Base-by-base conservation (phyloP, 805 yeast species). In the Lachancea meyersii region DNA sequence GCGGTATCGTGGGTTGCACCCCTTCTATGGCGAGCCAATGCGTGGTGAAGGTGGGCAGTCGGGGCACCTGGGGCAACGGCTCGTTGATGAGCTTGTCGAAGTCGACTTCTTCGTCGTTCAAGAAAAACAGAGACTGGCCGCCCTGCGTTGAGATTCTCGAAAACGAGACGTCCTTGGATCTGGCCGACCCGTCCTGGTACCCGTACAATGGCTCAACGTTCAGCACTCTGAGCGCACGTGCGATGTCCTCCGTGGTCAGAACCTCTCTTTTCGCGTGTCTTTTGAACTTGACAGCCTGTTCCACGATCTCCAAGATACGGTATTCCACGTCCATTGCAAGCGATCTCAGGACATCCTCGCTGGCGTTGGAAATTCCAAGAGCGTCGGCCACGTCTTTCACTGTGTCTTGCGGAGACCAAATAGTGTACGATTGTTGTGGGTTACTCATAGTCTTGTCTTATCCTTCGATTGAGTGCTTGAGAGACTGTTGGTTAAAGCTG, bases 321-420 rank as follows among this genome's bases (percentile, higher is more conserved):
- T 94, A 93, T 67, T 93, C 99, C n/a, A 93, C 94, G 61, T 93
- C 99, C 98, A 93, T 93, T 5, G 99, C 97, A 48, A 93, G 69
- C 48, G 93, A 86, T 58, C 87, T 86, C 37, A 96, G 84, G 1
- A 91, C 95, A 47, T 94, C 98, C 41, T 91, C 97, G 24, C 86
- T 85, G 37, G 93, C 69, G 44, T 69, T 78, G 3, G 72, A 64
- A 28, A 93, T 72, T 1, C 98, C 98, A 9, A 93, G 69, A 2
- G 87, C 76, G 59, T 93, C 98, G 0, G 97, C 96, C 13, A 86
- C 96, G 69, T 93, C 98, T 56, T 82, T 84, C 22, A 94, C 96
- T 0, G 99, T 93, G 62, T 93, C 97, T 46, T 85, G 81, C 6
- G 97, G 97, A 8, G 97, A 89, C 98, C 97, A 91, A 46, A 93